Conservation (phyloP, 2,329 filamentous ascomycete genomes). For the Davidsoniella australis region DNA sequence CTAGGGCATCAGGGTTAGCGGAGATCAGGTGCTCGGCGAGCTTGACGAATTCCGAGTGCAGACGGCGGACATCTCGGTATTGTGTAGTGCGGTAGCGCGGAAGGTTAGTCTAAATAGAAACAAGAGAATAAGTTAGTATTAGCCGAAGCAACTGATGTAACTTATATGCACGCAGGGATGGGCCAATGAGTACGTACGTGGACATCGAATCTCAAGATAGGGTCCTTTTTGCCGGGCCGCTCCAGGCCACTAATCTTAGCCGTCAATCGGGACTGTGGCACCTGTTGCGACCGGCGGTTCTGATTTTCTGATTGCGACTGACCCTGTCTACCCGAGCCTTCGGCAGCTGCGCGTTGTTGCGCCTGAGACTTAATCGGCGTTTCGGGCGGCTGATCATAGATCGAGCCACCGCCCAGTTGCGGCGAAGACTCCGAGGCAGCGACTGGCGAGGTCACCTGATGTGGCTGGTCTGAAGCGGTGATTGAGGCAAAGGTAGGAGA, state of each 20-base stretch:
- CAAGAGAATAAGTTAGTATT: not conserved
- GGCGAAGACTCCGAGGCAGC: not conserved
- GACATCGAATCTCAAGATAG: slow-evolving; percentile 86
- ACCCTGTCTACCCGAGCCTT: slow-evolving; percentile 4
- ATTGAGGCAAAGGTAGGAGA: not conserved
- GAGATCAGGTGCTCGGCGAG: slow-evolving; percentile 92
- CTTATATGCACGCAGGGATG: not conserved
- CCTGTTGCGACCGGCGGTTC: slow-evolving; percentile 1
- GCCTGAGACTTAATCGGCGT: slow-evolving; percentile 16
- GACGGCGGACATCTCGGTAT: slow-evolving; percentile 88
- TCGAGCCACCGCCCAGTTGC: not conserved
- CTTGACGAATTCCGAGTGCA: slow-evolving; percentile 91
- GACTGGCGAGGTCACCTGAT: not conserved
- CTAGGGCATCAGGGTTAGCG: slow-evolving; percentile 88
- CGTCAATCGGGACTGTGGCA: slow-evolving; percentile 53
- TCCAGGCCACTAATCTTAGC: slow-evolving; percentile 91
- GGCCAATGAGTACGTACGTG: slow-evolving; percentile 43
- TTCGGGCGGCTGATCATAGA: slow-evolving; percentile 11
- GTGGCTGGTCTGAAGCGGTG: not conserved
- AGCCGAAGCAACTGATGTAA: not conserved
- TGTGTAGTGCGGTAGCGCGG: slow-evolving; percentile 94
- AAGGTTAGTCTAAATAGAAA: slow-evolving; percentile 65
- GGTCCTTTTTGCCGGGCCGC: slow-evolving; percentile 86
- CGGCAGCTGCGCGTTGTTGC: slow-evolving; percentile 15
- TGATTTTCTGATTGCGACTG: slow-evolving; percentile 8